Conservation (phyloP, 2,329 filamentous ascomycete species). For the Knufia fluminis region DNA sequence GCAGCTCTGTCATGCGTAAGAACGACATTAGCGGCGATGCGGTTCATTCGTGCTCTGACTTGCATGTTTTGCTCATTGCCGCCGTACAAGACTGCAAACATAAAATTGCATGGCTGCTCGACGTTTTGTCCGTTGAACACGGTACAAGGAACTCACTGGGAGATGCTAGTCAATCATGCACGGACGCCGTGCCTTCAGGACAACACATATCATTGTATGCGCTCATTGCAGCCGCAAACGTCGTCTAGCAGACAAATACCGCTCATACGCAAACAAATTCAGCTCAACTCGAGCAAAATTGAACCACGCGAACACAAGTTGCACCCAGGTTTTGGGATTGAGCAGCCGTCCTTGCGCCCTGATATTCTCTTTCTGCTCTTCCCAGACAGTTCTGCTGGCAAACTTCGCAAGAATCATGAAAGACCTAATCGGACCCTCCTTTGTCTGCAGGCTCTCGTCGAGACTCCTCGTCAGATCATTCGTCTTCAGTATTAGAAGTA, state of each 20-base stretch:
- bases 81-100: no score
- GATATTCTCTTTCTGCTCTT: constrained; percentile 48
- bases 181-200: no score
- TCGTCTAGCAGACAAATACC: constrained; percentile 43
- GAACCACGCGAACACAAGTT: constrained; percentile 44
- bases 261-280: constrained; percentile 51
- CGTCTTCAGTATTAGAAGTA: constrained; percentile 91
- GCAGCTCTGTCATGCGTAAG: no score
- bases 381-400: constrained; percentile 52
- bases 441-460: constrained; percentile 65
- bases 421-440: constrained; percentile 49
- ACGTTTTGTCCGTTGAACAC: no score
- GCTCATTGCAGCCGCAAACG: constrained; percentile 36
- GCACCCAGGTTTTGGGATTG: constrained; percentile 43
- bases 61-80: no score
- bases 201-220: no score
- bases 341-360: constrained; percentile 41
- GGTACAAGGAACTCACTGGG: no score
- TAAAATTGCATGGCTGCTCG: no score
- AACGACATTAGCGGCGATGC: no score
- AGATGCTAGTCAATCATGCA: no score
- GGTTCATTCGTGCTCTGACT: no score
- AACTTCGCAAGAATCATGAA: constrained; percentile 58
- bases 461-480: constrained; percentile 91
- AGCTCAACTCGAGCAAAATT: constrained; percentile 48